Base-by-base conservation (phyloP, 129 eudicot genomes). In the Helichrysum umbraculigerum region DNA sequence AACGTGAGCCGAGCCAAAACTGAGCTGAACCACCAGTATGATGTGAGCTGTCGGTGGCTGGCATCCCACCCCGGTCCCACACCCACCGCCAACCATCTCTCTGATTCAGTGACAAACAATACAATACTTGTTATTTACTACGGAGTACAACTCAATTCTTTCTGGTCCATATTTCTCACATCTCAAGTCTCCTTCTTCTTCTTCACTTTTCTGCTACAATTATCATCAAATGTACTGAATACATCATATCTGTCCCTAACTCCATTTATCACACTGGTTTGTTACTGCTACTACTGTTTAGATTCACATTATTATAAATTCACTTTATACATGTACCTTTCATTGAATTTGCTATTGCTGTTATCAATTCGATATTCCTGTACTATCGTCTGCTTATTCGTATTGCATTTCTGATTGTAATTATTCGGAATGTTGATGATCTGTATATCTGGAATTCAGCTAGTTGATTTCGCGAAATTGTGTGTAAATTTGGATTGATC, bases 41-140 rank as follows among this genome's bases (percentile, higher is more conserved):
- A 37, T 17, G 72, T 77, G 66, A 78, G 82, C 86, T 82, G 86
- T 82, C 86, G 86, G 86, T 82, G 86, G 82, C 82, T 65, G 79
- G 62, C 86, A 62, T 42, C 64, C 77, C 77, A 62, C 35, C 64
- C 73, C 73, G 4, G 25, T 10, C 61, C 61, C 77, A 68, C 41
- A 78, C 69, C 64, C 78, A 69, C 81, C 76, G 60, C 10, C 71
- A 41, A 47, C 54, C 54, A 14, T 47, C 54, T 11, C 79, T 42
- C 76, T 47, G 68, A 29, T 57, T n/a, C 28, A 57, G 22, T n/a
- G 28, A 57, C 6, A 56, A 61, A 47, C n/a, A 47, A 11, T 47
- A 47, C n/a, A 47, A 14, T 47, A 58, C 79, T 80, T 80, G 47
- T 80, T 80, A 30, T 29, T 15, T 74, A 80, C 84, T 80, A 70